These are phyloP conservation scores for Chytriomyces hyalinus DNA, from an alignment of 192 early-diverging fungal genomes.

Conservation along the genomic window DNA sequence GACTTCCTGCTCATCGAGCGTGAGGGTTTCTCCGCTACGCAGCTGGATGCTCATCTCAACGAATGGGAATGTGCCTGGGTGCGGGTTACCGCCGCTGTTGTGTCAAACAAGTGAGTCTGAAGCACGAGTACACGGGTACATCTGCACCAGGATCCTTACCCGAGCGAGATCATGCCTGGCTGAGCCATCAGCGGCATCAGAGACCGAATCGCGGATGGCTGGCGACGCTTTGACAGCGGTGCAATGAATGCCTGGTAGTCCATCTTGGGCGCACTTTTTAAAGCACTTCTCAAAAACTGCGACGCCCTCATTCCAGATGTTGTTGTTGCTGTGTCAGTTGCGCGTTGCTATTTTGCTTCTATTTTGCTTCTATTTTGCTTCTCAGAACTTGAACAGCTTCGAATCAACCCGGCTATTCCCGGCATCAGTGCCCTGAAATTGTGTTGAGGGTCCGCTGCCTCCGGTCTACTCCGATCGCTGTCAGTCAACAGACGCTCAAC, in stretches of 20 bases:
- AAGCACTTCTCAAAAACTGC: too few relatives aligned
- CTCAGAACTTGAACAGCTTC: too few relatives aligned
- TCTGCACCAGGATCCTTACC: neutral
- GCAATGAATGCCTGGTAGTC: slow-evolving; percentile 54
- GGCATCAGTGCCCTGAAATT: too few relatives aligned
- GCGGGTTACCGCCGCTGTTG: slow-evolving; percentile 58
- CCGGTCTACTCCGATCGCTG: too few relatives aligned
- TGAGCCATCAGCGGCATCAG: slow-evolving; percentile 35
- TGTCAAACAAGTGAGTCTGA: slow-evolving; percentile 23
- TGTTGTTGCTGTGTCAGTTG: too few relatives aligned
- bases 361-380: too few relatives aligned
- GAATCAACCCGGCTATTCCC: too few relatives aligned
- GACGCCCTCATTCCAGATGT: too few relatives aligned
- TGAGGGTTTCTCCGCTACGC: slow-evolving; percentile 47
- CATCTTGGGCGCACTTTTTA: too few relatives aligned
- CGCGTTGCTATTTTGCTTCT: too few relatives aligned
- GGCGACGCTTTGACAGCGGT: slow-evolving; percentile 36
- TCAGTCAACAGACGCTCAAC: too few relatives aligned
- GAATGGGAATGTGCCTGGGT: slow-evolving; percentile 59
- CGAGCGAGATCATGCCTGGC: slow-evolving; percentile 49
- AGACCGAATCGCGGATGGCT: slow-evolving; percentile 57
- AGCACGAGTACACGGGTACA: neutral
- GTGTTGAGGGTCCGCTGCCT: too few relatives aligned
- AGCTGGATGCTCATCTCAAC: slow-evolving; percentile 49
- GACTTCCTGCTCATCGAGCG: slow-evolving; percentile 41